These are phyloP conservation scores for Cytospora piceicola DNA, from an alignment of 2,329 filamentous ascomycete species.

Conservation along the genomic window DNA sequence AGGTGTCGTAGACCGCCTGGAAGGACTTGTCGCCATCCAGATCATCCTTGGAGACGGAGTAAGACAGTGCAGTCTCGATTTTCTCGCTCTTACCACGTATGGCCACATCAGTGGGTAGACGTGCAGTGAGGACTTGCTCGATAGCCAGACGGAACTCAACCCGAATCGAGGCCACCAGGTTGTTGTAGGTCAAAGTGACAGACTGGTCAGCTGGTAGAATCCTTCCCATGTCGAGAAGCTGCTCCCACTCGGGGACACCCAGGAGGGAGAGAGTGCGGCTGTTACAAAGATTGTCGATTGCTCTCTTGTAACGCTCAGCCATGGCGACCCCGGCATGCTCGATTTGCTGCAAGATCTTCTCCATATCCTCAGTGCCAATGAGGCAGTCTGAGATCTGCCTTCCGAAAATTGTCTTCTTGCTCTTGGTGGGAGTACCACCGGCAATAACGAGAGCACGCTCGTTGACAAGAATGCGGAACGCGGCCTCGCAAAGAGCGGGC, in stretches of 20 bases:
- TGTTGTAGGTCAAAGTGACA: constrained; percentile 21
- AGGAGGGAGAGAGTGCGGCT: constrained; percentile 40
- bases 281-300: constrained; percentile 40
- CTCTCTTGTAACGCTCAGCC: constrained; percentile 48
- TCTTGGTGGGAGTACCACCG: constrained; percentile 39
- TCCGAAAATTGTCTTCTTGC: constrained; percentile 23
- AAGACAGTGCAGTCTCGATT: constrained; percentile 43
- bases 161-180: constrained; percentile 26
- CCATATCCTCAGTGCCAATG: constrained; percentile 22
- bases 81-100: background rate
- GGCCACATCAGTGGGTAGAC: background rate
- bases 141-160: constrained; percentile 25
- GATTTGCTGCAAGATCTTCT: constrained; percentile 30
- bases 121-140: constrained; percentile 4
- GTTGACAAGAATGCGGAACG: constrained; percentile 65
- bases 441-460: constrained; percentile 60
- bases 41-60: constrained; percentile 43
- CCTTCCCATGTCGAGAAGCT: constrained; percentile 30
- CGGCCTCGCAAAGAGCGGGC: constrained; percentile 46
- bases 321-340: constrained; percentile 59
- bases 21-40: constrained; percentile 32
- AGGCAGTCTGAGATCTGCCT: constrained; percentile 21
- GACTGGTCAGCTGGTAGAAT: constrained; percentile 14
- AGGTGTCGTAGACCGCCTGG: constrained; percentile 33
- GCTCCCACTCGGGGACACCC: constrained; percentile 42